Conservation (phyloP, 2,329 filamentous ascomycete genomes). For the Sclerotinia spermophila region DNA sequence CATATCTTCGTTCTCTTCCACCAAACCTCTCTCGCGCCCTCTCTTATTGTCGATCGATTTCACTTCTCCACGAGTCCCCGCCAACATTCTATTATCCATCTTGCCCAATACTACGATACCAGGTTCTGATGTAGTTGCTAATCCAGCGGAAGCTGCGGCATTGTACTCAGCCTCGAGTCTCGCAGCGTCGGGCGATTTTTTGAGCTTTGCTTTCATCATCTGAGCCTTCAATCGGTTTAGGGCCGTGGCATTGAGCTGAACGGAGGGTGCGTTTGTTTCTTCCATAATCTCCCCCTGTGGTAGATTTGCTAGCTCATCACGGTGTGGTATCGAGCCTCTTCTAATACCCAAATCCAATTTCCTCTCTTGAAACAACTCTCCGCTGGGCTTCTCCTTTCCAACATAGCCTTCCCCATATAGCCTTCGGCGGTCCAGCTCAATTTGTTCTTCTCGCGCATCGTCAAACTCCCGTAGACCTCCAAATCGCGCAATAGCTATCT, state of each 20-base stretch:
- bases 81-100: constrained; percentile 87
- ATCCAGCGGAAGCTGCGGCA: constrained; percentile 59
- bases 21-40: constrained; percentile 76
- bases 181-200: constrained; percentile 68
- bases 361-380: constrained; percentile 79
- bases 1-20: constrained; percentile 95
- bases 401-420: constrained; percentile 83
- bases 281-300: constrained; percentile 56
- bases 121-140: constrained; percentile 50
- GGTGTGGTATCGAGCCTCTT: constrained; percentile 38
- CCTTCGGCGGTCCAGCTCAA: constrained; percentile 78
- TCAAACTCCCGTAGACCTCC: constrained; percentile 83
- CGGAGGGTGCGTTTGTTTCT: constrained; percentile 49
- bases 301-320: constrained; percentile 37
- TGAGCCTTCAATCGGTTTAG: constrained; percentile 89
- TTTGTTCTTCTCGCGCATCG: constrained; percentile 86
- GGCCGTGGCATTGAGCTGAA: constrained; percentile 67
- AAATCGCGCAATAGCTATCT: constrained; percentile 78
- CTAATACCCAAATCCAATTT: constrained; percentile 55
- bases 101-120: constrained; percentile 77
- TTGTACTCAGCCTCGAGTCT: constrained; percentile 83
- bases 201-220: constrained; percentile 93
- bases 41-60: constrained; percentile 74
- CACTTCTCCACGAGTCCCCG: constrained; percentile 69
- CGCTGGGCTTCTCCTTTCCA: constrained; percentile 80